Evolutionary conservation across 2,329 filamentous ascomycete genomes (phyloP).

Genomic region (Phaeosphaeriaceae sp.): DNA sequence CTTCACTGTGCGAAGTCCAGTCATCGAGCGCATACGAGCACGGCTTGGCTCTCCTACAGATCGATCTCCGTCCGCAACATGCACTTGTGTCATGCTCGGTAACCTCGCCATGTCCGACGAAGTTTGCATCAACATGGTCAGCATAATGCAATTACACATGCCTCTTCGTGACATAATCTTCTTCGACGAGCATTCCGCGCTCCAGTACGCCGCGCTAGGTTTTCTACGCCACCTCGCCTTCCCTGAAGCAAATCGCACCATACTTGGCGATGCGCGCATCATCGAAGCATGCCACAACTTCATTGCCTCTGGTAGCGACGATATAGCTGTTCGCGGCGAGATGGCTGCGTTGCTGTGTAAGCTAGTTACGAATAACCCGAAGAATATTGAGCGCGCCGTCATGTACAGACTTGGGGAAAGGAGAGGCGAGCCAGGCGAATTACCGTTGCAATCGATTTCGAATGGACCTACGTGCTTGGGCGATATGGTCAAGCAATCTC

Average conservation of each 20-base stretch:
- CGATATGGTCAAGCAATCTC: slow-evolving; percentile 36
- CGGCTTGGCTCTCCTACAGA: slow-evolving; percentile 27
- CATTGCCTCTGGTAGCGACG: slow-evolving; percentile 20
- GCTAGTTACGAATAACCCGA: slow-evolving; percentile 39
- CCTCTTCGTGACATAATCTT: slow-evolving; percentile 39
- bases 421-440: slow-evolving; percentile 1
- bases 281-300: slow-evolving; percentile 39
- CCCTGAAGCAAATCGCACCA: slow-evolving; percentile 39
- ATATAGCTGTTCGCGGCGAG: slow-evolving; percentile 46
- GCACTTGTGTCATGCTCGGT: slow-evolving; percentile 48
- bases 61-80: slow-evolving; percentile 39
- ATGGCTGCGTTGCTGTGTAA: slow-evolving; percentile 45
- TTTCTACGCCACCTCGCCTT: slow-evolving; percentile 48
- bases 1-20: slow-evolving; percentile 34
- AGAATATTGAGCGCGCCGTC: slow-evolving; percentile 41
- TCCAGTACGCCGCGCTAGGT: slow-evolving; percentile 47
- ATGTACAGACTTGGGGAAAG: slow-evolving; percentile 25
- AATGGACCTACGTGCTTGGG: slow-evolving; percentile 5
- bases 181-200: slow-evolving; percentile 33
- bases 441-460: not conserved
- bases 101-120: slow-evolving; percentile 48
- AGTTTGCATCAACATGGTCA: slow-evolving; percentile 44
- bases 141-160: slow-evolving; percentile 40
- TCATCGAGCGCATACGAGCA: slow-evolving; percentile 36
- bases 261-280: slow-evolving; percentile 41